Base-by-base conservation (phyloP, 352 stramenopile species). In the Globisporangium sylvaticum region DNA sequence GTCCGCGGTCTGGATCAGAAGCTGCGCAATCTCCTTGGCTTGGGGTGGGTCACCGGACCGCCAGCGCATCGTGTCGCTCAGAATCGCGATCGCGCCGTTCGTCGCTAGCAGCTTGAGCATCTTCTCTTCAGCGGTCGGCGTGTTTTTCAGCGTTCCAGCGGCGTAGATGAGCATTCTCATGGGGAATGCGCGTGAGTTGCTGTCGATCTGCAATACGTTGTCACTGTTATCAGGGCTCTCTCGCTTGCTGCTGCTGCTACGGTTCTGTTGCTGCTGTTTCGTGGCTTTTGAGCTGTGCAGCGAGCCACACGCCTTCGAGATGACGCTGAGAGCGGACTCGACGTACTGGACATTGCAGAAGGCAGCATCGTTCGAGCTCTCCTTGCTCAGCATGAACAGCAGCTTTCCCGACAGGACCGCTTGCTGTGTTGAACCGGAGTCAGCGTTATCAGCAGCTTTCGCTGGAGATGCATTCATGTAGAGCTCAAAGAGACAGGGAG, bases 321-420 rank as follows among this genome's bases (percentile, higher is more conserved):
- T 77, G 18, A 78, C 60, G 9, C 71, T 59, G 1, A 94, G 70
- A 9, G 80, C 72, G 5, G 77, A 81, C 53, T 94, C 86, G 8
- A 91, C 79, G 50, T 88, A 88, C 12, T 70, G 73, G 1, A 92
- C 78, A 42, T 81, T 76, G 74, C 78, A 91, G 60, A 94, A 94
- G 6, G 37, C 67, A 18, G 54, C 58, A 66, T 94, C 86, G 60
- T 94, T 91, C 1, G 34, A 52, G 20, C 74, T 81, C 9, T 92
- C 81, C 55, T 94, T 94, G 64, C 83, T 92, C 34, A 91, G 67
- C 32, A 91, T 72, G 59, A 94, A 94, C 4, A 92, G 72, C 15
- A 71, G 69, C 58, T 94, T 94, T 4, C 76, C 77, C 1, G 90
- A 55, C 18, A 68, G 68, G 6, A 79, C 62, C 0, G 87, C 46